Evolutionary conservation across 78 protist species (phyloP).

Genomic region (Anaeramoeba ignava): DNA sequence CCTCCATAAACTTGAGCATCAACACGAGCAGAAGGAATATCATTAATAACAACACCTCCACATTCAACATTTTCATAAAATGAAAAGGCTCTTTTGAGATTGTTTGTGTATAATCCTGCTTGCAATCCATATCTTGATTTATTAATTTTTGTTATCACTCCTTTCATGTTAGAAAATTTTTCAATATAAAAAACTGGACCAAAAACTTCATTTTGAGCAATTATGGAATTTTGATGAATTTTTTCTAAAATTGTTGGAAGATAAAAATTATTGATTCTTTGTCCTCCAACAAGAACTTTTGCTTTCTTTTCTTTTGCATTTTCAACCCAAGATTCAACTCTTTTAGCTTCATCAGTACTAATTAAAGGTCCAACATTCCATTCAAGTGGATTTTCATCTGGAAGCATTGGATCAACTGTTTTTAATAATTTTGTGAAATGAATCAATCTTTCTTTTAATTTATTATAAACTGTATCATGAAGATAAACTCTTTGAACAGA

Average conservation of each 20-base stretch:
- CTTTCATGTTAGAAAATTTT: slow-evolving; percentile 35
- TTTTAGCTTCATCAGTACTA: slow-evolving; percentile 37
- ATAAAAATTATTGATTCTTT: neutral
- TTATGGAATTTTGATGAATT: neutral
- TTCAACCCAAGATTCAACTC: slow-evolving; percentile 33
- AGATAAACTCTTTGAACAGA: slow-evolving; percentile 42
- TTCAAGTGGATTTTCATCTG: too few relatives aligned
- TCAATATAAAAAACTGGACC: slow-evolving; percentile 46
- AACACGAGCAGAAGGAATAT: slow-evolving; percentile 49
- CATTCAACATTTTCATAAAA: slow-evolving; percentile 47
- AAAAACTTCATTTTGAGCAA: slow-evolving; percentile 35
- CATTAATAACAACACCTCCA: slow-evolving; percentile 60
- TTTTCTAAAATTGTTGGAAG: slow-evolving; percentile 41
- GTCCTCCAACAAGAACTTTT: neutral
- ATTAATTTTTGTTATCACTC: slow-evolving; percentile 35
- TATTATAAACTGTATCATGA: slow-evolving; percentile 39
- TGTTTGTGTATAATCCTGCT: slow-evolving; percentile 56
- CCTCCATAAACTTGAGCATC: slow-evolving; percentile 54
- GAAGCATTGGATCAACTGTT: slow-evolving; percentile 50
- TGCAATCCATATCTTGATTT: slow-evolving; percentile 51
- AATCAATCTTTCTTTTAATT: slow-evolving; percentile 13
- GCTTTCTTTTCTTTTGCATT: neutral
- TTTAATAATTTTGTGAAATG: slow-evolving; percentile 11
- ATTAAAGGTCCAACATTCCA: slow-evolving; percentile 62
- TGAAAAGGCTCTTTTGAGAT: slow-evolving; percentile 37